These are phyloP conservation scores for Lasiodiplodia sp. DNA, from an alignment of 2,329 filamentous ascomycete genomes.

Conservation along the genomic window DNA sequence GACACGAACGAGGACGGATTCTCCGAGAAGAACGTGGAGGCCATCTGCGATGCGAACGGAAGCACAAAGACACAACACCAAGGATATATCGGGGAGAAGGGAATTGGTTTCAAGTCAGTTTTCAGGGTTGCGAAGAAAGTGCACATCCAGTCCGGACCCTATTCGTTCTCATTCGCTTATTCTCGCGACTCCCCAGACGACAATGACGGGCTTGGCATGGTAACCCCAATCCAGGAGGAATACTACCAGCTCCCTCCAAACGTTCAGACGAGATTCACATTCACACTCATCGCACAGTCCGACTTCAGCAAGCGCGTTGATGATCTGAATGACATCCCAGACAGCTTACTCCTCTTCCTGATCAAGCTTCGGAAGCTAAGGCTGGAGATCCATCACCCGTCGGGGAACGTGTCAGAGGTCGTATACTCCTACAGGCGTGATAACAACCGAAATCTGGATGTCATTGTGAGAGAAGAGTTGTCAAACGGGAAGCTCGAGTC, in stretches of 20 bases:
- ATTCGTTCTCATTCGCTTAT: slow-evolving; percentile 49
- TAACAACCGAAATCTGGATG: fast-evolving
- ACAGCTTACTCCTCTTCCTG: slow-evolving; percentile 25
- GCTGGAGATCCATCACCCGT: neutral
- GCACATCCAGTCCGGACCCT: slow-evolving; percentile 49
- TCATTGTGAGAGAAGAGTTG: too few species aligned
- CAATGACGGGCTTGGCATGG: slow-evolving; percentile 61
- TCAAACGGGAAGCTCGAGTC: too few species aligned
- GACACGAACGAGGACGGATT: slow-evolving; percentile 57
- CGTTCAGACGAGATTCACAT: slow-evolving; percentile 35
- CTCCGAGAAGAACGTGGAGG: slow-evolving; percentile 42
- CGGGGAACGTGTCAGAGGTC: neutral
- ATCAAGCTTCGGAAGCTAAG: neutral
- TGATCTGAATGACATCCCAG: slow-evolving; percentile 1
- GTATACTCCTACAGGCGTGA: neutral
- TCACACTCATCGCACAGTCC: slow-evolving; percentile 17
- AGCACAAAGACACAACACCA: slow-evolving; percentile 45
- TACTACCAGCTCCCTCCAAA: slow-evolving; percentile 25
- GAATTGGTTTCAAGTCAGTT: slow-evolving; percentile 48
- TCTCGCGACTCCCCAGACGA: slow-evolving; percentile 32
- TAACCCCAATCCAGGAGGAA: slow-evolving; percentile 50
- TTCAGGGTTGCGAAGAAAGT: slow-evolving; percentile 46
- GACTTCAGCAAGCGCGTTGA: neutral
- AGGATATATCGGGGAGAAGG: slow-evolving; percentile 47
- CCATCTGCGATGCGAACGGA: slow-evolving; percentile 48